A percentile compares a stretch with the other conserved stretches of the same genome.
Evolutionary conservation across 495 filamentous ascomycete genomes (phyloP).

Genomic region (Lophiostoma macrostomum): DNA sequence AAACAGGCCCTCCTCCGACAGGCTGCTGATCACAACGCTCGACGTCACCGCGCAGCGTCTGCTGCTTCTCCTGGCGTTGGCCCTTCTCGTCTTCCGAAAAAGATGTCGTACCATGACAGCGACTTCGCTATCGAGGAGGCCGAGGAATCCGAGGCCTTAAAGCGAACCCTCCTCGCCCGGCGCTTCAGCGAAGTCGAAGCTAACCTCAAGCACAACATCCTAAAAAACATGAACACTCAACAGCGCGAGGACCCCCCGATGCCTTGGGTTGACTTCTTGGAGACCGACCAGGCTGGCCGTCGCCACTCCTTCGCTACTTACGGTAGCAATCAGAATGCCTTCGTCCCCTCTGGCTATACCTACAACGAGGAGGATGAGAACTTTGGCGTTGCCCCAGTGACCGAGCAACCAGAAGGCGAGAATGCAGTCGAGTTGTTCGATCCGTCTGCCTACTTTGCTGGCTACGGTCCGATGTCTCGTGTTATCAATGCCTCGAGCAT

Average conservation of each 20-base stretch:
- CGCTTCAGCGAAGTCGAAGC: too few relatives aligned
- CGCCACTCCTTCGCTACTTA: constrained; percentile 97
- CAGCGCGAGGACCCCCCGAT: constrained; percentile 44
- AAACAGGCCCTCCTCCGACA: constrained; percentile 25
- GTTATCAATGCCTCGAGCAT: constrained; percentile 24
- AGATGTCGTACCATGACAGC: background rate
- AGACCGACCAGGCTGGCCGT: too few relatives aligned
- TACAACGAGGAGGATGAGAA: constrained; percentile 21
- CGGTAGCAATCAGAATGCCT: constrained; percentile 37
- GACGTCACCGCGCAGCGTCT: constrained; percentile 23
- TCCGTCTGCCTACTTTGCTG: constrained; percentile 24
- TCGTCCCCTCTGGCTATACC: constrained; percentile 8
- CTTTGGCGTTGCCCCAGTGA: background rate
- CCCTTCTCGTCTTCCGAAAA: background rate
- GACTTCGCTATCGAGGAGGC: constrained; percentile 32
- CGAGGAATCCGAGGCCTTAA: constrained; percentile 13
- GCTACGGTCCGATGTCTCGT: constrained; percentile 23
- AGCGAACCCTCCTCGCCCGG: constrained; percentile 4
- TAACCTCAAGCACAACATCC: too few relatives aligned
- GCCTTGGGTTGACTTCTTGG: too few relatives aligned
- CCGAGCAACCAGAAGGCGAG: too few relatives aligned
- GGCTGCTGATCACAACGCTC: constrained; percentile 26
- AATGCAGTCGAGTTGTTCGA: background rate
- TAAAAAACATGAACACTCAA: too few relatives aligned
- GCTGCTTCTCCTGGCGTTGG: constrained; percentile 15